Percentiles rank a stretch among this genome's conserved stretches.
These are phyloP conservation scores for Fraxinus sp. DNA, from an alignment of 305 asterid genomes.

Conservation along the genomic window DNA sequence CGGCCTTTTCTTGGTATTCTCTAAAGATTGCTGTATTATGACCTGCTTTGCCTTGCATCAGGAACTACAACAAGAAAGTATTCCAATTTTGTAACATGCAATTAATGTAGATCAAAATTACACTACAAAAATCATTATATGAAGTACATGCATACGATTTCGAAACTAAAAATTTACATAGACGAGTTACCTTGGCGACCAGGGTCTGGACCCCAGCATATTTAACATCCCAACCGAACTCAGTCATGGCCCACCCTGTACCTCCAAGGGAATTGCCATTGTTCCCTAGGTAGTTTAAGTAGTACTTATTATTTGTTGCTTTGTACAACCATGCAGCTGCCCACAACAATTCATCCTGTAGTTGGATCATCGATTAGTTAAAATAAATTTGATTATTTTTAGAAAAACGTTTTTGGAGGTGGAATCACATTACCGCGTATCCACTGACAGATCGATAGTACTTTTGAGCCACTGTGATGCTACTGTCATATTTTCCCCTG, in stretches of 20 bases:
- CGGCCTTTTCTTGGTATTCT: constrained; percentile 81
- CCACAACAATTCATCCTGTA: constrained; percentile 95
- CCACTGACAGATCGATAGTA: constrained; percentile 98
- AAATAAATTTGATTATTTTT: background rate
- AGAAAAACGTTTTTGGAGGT: background rate
- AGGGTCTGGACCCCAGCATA: constrained; percentile 96
- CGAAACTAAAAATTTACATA: background rate
- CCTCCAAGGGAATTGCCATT: constrained; percentile 92
- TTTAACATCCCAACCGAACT: constrained; percentile 98
- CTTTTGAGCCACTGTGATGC: constrained; percentile 82
- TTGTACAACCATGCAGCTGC: constrained; percentile 98
- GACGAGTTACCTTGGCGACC: constrained; percentile 71
- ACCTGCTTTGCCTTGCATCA: constrained; percentile 88
- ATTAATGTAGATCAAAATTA: background rate
- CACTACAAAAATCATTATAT: background rate
- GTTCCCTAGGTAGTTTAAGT: constrained; percentile 73
- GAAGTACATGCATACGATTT: too few relatives aligned
- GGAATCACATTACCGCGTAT: constrained; percentile 70
- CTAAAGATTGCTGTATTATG: constrained; percentile 50
- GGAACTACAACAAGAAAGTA: constrained; percentile 46
- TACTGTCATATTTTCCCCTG: constrained; percentile 95
- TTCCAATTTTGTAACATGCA: background rate
- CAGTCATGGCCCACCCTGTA: constrained; percentile 97
- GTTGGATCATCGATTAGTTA: background rate
- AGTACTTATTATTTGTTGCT: constrained; percentile 67